Conservation (phyloP, 2,329 filamentous ascomycete species). For the Clarireedia homoeocarpa region DNA sequence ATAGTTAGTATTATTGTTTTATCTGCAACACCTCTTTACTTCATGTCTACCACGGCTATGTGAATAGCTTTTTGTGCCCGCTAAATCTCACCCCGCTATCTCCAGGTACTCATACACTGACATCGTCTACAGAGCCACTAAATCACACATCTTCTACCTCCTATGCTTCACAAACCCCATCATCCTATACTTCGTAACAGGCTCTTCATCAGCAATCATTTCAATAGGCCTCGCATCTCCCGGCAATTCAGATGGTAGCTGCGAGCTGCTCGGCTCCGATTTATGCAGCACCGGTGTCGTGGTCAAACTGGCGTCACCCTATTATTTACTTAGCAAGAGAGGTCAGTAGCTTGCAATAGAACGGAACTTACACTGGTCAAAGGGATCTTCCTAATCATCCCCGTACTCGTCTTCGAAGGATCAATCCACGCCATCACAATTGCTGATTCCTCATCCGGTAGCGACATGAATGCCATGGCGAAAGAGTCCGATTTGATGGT, state of each 20-base stretch:
- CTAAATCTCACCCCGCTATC: too few species aligned
- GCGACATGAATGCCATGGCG: conserved; percentile 33
- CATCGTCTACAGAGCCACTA: neutral
- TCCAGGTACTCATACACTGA: too few species aligned
- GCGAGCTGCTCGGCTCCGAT: neutral
- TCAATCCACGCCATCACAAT: conserved; percentile 36
- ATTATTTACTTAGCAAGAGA: neutral
- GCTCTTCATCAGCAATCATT: conserved; percentile 7
- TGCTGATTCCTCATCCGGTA: conserved; percentile 31
- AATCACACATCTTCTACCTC: neutral
- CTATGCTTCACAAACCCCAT: conserved; percentile 3
- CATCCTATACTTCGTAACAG: conserved; percentile 5
- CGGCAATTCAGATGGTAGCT: neutral
- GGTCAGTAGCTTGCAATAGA: too few species aligned
- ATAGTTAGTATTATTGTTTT: too few species aligned
- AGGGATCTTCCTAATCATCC: conserved; percentile 30
- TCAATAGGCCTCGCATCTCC: neutral
- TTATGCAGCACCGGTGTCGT: conserved; percentile 2
- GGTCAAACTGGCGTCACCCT: neutral
- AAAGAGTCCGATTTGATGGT: conserved; percentile 33
- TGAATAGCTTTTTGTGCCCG: too few species aligned
- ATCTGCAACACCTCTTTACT: too few species aligned
- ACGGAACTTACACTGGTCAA: conserved; percentile 5
- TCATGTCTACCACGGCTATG: too few species aligned
- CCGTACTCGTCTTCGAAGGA: conserved; percentile 26